These are phyloP conservation scores for Cardamine chenopodiifolia DNA, from an alignment of 345 rosid species.

Conservation along the genomic window DNA sequence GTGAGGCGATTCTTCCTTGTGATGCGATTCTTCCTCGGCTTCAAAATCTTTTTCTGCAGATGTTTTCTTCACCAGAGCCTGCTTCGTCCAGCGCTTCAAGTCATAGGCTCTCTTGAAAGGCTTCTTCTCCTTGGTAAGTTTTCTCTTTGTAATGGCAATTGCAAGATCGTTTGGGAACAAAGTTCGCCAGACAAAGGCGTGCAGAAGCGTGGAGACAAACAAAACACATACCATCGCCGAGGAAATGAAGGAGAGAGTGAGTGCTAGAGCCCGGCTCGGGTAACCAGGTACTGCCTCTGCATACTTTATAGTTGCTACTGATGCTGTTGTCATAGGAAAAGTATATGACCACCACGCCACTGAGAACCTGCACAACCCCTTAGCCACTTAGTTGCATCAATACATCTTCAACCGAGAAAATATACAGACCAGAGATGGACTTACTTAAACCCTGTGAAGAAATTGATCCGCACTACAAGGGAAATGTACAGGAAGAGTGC, in stretches of 20 bases:
- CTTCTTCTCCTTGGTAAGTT: constrained; percentile 59
- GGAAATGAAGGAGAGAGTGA: constrained; percentile 74
- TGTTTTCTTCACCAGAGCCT: constrained; percentile 56
- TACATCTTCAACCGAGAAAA: not conserved
- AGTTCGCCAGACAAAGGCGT: constrained; percentile 72
- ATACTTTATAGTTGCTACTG: constrained; percentile 87
- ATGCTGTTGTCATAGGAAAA: constrained; percentile 90
- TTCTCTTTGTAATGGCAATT: constrained; percentile 77
- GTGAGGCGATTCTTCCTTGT: constrained; percentile 46
- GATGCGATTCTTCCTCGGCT: constrained; percentile 46
- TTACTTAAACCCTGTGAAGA: constrained; percentile 96
- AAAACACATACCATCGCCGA: constrained; percentile 73
- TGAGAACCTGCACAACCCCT: constrained; percentile 61
- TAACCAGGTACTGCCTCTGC: constrained; percentile 76
- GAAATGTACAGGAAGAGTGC: constrained; percentile 83
- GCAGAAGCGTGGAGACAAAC: constrained; percentile 73
- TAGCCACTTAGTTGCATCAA: constrained; percentile 11
- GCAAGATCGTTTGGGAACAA: constrained; percentile 90
- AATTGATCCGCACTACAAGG: constrained; percentile 74
- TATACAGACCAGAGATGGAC: constrained; percentile 11
- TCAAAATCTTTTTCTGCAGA: constrained; percentile 50
- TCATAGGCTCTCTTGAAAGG: constrained; percentile 68
- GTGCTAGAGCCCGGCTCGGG: constrained; percentile 65
- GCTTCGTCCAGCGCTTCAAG: constrained; percentile 72
- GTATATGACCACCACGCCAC: constrained; percentile 99